Evolutionary conservation across 306 rosid genomes (phyloP).

Genomic region (Prunus fruticosa): DNA sequence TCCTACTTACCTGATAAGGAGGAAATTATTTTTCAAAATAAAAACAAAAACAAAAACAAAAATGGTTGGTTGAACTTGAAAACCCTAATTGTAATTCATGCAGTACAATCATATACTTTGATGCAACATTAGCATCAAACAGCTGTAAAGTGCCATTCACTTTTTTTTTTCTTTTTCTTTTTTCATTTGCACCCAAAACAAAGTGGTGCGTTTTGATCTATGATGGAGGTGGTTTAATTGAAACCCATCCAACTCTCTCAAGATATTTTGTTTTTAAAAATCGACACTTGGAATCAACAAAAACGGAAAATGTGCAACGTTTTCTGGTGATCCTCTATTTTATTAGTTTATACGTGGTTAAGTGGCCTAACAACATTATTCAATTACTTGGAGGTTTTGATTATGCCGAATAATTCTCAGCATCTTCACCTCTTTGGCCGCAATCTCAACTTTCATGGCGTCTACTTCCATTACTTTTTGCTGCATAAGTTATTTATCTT

Average conservation of each 20-base stretch:
- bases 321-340: slow-evolving; percentile 1
- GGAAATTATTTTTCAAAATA: no score
- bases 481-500: no score
- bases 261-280: not conserved
- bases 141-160: slow-evolving; percentile 14
- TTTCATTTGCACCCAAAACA: slow-evolving; percentile 7
- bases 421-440: slow-evolving; percentile 20
- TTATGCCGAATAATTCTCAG: not conserved
- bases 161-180: not conserved
- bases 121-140: not conserved
- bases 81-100: no score
- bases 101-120: no score
- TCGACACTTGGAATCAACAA: not conserved
- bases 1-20: no score
- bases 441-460: not conserved
- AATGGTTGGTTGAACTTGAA: no score
- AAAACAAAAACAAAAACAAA: no score
- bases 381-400: not conserved
- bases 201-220: slow-evolving; percentile 15
- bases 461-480: no score
- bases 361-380: not conserved
- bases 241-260: no score
- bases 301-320: slow-evolving; percentile 3
- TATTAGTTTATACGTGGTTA: not conserved
- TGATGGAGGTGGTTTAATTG: no score